Percentiles rank a stretch among this genome's conserved stretches.
Evolutionary conservation across 345 rosid species (phyloP).

Genomic region (Citrus hindsii): DNA sequence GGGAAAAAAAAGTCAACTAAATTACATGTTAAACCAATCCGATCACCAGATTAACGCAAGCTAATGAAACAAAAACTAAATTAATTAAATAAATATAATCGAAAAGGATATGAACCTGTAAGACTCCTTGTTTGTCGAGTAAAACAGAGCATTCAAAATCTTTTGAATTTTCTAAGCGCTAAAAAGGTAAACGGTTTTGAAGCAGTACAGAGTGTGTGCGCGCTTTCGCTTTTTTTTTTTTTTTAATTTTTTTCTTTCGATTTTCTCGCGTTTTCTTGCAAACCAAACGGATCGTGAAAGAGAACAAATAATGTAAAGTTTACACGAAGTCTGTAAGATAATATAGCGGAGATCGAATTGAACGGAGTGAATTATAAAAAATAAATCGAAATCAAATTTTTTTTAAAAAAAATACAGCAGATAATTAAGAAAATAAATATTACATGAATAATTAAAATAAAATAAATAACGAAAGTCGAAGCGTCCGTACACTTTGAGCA

Average conservation of each 20-base stretch:
- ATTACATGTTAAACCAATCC: neutral
- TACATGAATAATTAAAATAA: neutral
- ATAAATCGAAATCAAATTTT: neutral
- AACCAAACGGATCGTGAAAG: neutral
- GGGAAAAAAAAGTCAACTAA: neutral
- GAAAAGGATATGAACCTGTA: neutral
- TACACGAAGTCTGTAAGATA: neutral
- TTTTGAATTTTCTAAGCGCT: neutral
- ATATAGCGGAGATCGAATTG: neutral
- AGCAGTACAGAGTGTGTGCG: neutral
- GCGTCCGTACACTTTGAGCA: constrained; percentile 3
- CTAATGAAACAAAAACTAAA: neutral
- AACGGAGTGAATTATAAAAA: neutral
- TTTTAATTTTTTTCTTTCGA: neutral
- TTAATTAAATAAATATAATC: neutral
- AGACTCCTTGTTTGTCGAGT: neutral
- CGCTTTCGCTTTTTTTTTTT: neutral
- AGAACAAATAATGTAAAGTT: neutral
- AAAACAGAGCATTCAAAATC: neutral
- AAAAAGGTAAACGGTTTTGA: neutral
- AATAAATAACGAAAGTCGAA: neutral
- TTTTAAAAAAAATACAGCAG: neutral
- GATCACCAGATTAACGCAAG: neutral
- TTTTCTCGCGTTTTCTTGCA: constrained; percentile 8
- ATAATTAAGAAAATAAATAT: neutral